Percentiles rank a stretch among this genome's conserved stretches.
Conservation (phyloP, 2,329 filamentous ascomycete genomes). For the Aspergillus proliferans region DNA sequence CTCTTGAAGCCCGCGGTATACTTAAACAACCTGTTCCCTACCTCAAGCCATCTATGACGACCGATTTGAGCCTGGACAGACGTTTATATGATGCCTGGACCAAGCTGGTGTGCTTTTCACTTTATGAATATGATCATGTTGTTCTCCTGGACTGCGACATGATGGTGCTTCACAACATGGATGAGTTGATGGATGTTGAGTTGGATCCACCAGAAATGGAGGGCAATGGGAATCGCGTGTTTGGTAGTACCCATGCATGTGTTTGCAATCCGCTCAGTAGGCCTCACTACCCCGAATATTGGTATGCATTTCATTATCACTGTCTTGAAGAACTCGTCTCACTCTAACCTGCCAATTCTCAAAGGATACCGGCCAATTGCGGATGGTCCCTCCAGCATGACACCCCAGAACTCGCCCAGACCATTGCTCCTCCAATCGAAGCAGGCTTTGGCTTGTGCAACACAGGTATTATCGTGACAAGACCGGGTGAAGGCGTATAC, state of each 20-base stretch:
- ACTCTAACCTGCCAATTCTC: too few species aligned
- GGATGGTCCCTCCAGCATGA: too few species aligned
- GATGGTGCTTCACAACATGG: slow-evolving; percentile 78
- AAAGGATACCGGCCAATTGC: too few species aligned
- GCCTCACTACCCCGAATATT: slow-evolving; percentile 69
- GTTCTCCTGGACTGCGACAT: slow-evolving; percentile 87
- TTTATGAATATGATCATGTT: slow-evolving; percentile 70
- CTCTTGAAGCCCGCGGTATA: slow-evolving; percentile 64
- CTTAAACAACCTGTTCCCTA: slow-evolving; percentile 61
- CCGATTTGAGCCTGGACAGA: slow-evolving; percentile 68
- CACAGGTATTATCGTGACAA: too few species aligned
- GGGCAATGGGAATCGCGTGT: slow-evolving; percentile 58
- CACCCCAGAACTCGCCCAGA: too few species aligned
- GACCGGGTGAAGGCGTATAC: too few species aligned
- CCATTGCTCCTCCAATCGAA: too few species aligned
- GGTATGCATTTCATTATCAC: slow-evolving; percentile 35
- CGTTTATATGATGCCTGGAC: slow-evolving; percentile 89
- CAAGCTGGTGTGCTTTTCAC: slow-evolving; percentile 72
- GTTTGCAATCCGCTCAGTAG: slow-evolving; percentile 78
- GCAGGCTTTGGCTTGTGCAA: too few species aligned
- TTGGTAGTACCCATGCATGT: slow-evolving; percentile 78
- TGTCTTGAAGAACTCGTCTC: too few species aligned
- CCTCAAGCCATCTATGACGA: slow-evolving; percentile 59
- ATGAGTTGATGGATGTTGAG: slow-evolving; percentile 76
- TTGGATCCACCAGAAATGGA: slow-evolving; percentile 52